Conservation (phyloP, 176 grass and related monocot genomes). For the Chrysopogon serrulatus region DNA sequence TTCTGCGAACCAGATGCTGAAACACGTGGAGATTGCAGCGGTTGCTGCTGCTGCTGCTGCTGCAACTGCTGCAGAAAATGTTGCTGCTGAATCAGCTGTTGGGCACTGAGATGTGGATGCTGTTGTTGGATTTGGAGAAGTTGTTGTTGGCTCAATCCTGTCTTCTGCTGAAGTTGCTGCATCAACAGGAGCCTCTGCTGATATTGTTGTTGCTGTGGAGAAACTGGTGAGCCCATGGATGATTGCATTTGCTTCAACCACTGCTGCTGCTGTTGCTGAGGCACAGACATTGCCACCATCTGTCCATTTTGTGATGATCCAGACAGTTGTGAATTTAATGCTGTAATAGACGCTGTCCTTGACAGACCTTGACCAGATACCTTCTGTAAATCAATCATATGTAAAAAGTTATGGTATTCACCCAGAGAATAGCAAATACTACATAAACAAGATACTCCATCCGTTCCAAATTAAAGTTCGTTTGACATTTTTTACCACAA, state of each 20-base stretch:
- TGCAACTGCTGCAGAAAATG: slow-evolving; percentile 44
- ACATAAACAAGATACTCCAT: not conserved
- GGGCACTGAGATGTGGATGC: slow-evolving; percentile 55
- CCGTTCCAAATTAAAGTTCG: too few relatives aligned
- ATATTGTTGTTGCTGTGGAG: slow-evolving; percentile 63
- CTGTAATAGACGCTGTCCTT: slow-evolving; percentile 58
- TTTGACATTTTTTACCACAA: too few relatives aligned
- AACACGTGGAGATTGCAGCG: slow-evolving; percentile 74
- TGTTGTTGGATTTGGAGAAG: slow-evolving; percentile 63
- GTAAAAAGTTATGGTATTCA: not conserved
- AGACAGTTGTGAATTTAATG: slow-evolving; percentile 68
- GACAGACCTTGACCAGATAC: slow-evolving; percentile 64
- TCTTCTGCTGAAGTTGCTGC: slow-evolving; percentile 63
- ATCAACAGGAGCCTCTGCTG: slow-evolving; percentile 67
- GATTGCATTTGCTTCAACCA: slow-evolving; percentile 78
- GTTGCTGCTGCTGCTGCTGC: slow-evolving; percentile 76
- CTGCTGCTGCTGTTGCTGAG: slow-evolving; percentile 60
- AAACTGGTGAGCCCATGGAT: slow-evolving; percentile 49
- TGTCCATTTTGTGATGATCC: slow-evolving; percentile 79
- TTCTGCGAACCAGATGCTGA: slow-evolving; percentile 66
- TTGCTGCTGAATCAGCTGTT: slow-evolving; percentile 53
- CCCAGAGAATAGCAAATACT: not conserved
- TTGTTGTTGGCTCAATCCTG: slow-evolving; percentile 52
- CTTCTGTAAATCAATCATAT: slow-evolving; percentile 54
- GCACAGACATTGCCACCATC: slow-evolving; percentile 53